Conservation (phyloP, 805 yeast species). For the Pichia pseudocactophila region DNA sequence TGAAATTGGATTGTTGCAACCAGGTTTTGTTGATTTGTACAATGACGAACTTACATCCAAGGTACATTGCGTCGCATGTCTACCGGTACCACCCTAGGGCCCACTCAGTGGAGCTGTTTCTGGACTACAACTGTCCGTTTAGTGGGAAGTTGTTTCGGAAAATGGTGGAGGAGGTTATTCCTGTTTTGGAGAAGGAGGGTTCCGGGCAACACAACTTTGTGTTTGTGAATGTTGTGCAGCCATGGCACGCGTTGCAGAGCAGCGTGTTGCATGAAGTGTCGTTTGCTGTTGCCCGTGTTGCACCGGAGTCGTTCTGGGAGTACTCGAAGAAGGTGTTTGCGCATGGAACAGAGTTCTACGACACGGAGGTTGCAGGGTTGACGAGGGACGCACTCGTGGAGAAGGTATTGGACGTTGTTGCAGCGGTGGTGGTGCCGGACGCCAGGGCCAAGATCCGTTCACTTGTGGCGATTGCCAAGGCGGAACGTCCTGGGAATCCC, state of each 20-base stretch:
- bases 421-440: no score
- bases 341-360: slow-evolving; percentile 48
- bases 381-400: slow-evolving; percentile 49
- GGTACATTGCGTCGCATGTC: slow-evolving; percentile 19
- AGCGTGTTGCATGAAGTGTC: slow-evolving; percentile 61
- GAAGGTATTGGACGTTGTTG: slow-evolving; percentile 42
- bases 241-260: slow-evolving; percentile 76
- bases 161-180: slow-evolving; percentile 44
- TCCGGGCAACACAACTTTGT: slow-evolving; percentile 52
- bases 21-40: no score
- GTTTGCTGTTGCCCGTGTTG: slow-evolving; percentile 54
- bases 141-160: slow-evolving; percentile 56
- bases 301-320: slow-evolving; percentile 47
- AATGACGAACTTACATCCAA: slow-evolving; percentile 20
- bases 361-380: slow-evolving; percentile 45
- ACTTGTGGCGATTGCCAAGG: slow-evolving; percentile 14
- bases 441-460: no score
- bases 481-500: slow-evolving; percentile 33
- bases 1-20: no score
- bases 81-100: neutral
- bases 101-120: slow-evolving; percentile 46
- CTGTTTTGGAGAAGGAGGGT: slow-evolving; percentile 33
- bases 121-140: slow-evolving; percentile 76
- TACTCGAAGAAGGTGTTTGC: slow-evolving; percentile 49
- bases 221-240: slow-evolving; percentile 72